Conservation (phyloP, 352 stramenopile genomes). For the Pythium myriotylum region DNA sequence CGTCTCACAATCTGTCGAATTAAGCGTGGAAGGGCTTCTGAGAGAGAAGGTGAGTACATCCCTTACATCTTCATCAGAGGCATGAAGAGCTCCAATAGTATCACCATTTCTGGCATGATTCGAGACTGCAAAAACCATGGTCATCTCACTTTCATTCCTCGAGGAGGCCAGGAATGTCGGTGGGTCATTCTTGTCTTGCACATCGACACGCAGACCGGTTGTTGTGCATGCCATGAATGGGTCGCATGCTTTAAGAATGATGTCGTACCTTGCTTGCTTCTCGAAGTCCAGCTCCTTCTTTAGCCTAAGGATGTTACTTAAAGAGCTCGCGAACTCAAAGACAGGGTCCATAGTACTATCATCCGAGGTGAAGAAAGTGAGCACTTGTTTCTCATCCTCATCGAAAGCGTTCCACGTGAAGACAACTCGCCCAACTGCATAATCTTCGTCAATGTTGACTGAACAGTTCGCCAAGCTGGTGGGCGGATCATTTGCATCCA, state of each 20-base stretch:
- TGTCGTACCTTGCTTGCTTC: slow-evolving; percentile 7
- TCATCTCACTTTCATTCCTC: not conserved
- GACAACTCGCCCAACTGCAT: slow-evolving; percentile 12
- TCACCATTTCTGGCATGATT: slow-evolving; percentile 14
- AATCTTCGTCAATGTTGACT: slow-evolving; percentile 24
- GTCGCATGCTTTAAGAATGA: slow-evolving; percentile 23
- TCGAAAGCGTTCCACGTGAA: slow-evolving; percentile 32
- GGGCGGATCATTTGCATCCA: slow-evolving; percentile 34
- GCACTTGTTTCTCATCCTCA: slow-evolving; percentile 30
- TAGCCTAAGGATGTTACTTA: slow-evolving; percentile 20
- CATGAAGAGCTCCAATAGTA: slow-evolving; percentile 20
- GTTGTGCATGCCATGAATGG: slow-evolving; percentile 26
- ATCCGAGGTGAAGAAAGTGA: slow-evolving; percentile 26
- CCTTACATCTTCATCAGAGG: slow-evolving; percentile 16
- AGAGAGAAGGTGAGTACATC: slow-evolving; percentile 24
- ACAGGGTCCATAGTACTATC: slow-evolving; percentile 21
- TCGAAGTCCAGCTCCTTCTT: slow-evolving; percentile 27
- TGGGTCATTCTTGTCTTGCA: slow-evolving; percentile 30
- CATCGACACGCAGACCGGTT: slow-evolving; percentile 8
- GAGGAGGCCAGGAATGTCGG: slow-evolving; percentile 8
- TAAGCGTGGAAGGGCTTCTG: not conserved
- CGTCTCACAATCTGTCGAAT: not conserved
- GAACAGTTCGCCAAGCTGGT: not conserved
- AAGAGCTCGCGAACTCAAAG: slow-evolving; percentile 20
- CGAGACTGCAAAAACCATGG: slow-evolving; percentile 10